Base-by-base conservation (phyloP, 805 yeast species). In the Metschnikowia kofuensis region DNA sequence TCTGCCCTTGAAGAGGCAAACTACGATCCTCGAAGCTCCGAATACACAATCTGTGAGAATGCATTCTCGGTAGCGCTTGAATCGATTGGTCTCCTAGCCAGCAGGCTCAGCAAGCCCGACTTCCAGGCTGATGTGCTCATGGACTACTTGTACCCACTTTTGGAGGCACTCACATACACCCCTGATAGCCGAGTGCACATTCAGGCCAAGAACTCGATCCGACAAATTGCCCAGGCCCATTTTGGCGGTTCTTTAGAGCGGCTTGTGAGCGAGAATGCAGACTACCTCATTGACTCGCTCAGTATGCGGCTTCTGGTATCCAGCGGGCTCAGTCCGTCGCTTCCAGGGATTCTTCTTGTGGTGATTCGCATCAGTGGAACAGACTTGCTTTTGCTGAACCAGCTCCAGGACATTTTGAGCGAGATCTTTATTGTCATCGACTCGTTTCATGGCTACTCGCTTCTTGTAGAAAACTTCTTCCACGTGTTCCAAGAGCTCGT, bases 341-440 rank as follows among this genome's bases (percentile, higher is more conserved):
- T 89, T 4, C 77, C 87, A 1, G 82, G 83, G 0, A 82, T 91
- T 3, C 68, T 92, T 36, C 75, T 85, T 40, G 84, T 89, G 4
- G 67, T 92, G 40, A 74, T 89, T 29, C 80, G 77, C 54, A 72
- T 90, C 27, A 84, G 91, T 0, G 97, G 97, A 0, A 69, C 77
- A 9, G 71, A 78, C 30, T 70, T 89, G 26, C 69, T 89, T 12
- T 74, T 76, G 31, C 53, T 62, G 9, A 70, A 71, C 49, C 88
- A 82, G 50, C 73, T 92, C 45, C 79, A 75, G 44, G 98, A 92
- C 63, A 74, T 92, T 0, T 70, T 92, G 15, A 78, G 82, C 42
- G 81, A 90, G 3, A 76, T 89, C 53, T 89, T 92, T 63, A 80
- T 84, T 15, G 68, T 91, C 34, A 72, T 92, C 43, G 98, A 92